A percentile compares a stretch with the other conserved stretches of the same genome.
Evolutionary conservation across 2,329 filamentous ascomycete species (phyloP).

Genomic region (Aspergillus nomiae): DNA sequence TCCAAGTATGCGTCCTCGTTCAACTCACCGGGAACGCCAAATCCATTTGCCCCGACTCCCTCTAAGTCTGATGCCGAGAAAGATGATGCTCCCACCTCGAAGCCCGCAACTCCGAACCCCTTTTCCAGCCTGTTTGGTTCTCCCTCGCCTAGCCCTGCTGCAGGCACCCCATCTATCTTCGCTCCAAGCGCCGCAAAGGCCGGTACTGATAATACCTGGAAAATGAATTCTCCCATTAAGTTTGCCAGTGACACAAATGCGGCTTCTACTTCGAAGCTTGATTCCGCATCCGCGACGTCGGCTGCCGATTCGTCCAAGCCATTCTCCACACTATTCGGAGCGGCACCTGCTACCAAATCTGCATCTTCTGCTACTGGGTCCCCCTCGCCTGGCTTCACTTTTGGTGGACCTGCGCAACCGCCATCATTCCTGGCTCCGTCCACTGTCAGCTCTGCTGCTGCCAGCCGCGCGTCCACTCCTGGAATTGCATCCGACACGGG

Average conservation of each 20-base stretch:
- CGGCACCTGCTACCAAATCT: conserved; percentile 18
- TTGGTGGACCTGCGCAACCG: conserved; percentile 35
- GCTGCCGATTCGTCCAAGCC: conserved; percentile 29
- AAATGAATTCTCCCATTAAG: conserved; percentile 50
- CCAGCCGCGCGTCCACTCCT: conserved; percentile 50
- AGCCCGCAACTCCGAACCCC: conserved; percentile 20
- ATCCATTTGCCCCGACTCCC: conserved; percentile 18
- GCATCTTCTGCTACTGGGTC: conserved; percentile 22
- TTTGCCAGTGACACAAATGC: conserved; percentile 40
- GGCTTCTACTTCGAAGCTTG: conserved; percentile 29
- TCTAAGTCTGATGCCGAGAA: conserved; percentile 16
- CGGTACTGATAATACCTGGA: conserved; percentile 50
- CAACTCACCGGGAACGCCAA: conserved; percentile 27
- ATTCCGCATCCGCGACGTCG: conserved; percentile 24
- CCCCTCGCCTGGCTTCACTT: conserved; percentile 40
- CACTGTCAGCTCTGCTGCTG: conserved; percentile 36
- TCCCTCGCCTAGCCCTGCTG: conserved; percentile 23
- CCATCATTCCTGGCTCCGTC: conserved; percentile 32
- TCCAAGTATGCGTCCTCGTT: conserved; percentile 31
- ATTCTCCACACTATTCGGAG: conserved; percentile 34
- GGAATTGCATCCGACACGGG: conserved; percentile 48
- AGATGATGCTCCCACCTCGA: conserved; percentile 13
- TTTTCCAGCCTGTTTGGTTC: conserved; percentile 33
- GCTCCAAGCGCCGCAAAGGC: conserved; percentile 15
- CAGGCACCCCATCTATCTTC: conserved; percentile 21